Percentiles rank a stretch among this genome's conserved stretches.
These are phyloP conservation scores for Erythrophleum ivorense DNA, from an alignment of 331 rosid species.

Conservation along the genomic window DNA sequence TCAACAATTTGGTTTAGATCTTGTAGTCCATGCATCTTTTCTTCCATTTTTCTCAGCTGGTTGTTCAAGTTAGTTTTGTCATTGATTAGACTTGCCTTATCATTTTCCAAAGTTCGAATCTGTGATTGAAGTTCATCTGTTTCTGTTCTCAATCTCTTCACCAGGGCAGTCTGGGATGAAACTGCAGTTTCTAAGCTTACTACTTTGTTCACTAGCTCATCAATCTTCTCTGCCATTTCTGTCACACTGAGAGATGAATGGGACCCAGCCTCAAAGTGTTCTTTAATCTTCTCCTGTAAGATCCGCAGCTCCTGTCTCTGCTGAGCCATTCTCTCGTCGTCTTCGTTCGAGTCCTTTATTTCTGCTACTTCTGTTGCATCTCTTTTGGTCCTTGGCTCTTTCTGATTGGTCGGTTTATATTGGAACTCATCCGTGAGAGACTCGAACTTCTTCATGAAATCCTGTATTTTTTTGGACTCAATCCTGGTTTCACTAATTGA, in stretches of 20 bases:
- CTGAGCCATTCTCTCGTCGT: conserved; percentile 36
- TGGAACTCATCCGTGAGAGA: conserved; percentile 52
- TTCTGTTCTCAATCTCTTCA: conserved; percentile 63
- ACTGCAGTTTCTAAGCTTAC: conserved; percentile 77
- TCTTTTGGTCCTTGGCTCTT: conserved; percentile 39
- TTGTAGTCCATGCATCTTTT: conserved; percentile 53
- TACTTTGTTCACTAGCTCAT: conserved; percentile 84
- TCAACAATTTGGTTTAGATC: conserved; percentile 59
- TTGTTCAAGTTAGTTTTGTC: conserved; percentile 55
- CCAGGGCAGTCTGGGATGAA: conserved; percentile 81
- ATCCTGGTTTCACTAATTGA: conserved; percentile 65
- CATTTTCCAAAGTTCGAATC: conserved; percentile 65
- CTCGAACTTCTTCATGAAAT: conserved; percentile 53
- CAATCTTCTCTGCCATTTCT: conserved; percentile 90
- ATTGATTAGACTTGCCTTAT: conserved; percentile 57
- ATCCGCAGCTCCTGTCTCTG: conserved; percentile 57
- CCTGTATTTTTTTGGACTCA: conserved; percentile 68
- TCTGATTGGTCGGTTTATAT: conserved; percentile 17
- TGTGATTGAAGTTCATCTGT: conserved; percentile 66
- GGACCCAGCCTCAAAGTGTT: conserved; percentile 59
- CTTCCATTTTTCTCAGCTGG: conserved; percentile 70
- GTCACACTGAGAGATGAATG: conserved; percentile 65
- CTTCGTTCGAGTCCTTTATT: conserved; percentile 42
- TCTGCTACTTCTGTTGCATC: conserved; percentile 32
- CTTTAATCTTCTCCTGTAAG: conserved; percentile 63